These are phyloP conservation scores for Torrubiella hemipterigena DNA, from an alignment of 2,329 filamentous ascomycete species.

Conservation along the genomic window DNA sequence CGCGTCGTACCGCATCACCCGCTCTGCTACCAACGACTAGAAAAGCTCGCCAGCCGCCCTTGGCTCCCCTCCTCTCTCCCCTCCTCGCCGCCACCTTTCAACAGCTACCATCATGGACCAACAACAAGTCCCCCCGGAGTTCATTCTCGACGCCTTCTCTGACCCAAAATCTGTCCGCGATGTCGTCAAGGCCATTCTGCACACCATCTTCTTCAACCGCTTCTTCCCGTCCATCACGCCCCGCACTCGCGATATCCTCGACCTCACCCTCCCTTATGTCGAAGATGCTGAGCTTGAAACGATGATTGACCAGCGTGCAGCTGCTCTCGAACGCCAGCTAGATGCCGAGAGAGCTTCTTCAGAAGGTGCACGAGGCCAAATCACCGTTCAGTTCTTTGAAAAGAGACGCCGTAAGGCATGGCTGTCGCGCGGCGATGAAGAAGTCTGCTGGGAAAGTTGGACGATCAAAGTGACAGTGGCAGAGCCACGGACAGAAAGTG, in stretches of 20 bases:
- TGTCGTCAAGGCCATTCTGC: slow-evolving; percentile 84
- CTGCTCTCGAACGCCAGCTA: slow-evolving; percentile 68
- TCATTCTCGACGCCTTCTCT: slow-evolving; percentile 86
- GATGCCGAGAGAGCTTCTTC: slow-evolving; percentile 39
- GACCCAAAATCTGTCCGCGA: slow-evolving; percentile 84
- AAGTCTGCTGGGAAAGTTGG: slow-evolving; percentile 97
- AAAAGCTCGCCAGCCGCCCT: neutral
- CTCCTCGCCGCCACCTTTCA: neutral
- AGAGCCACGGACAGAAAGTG: slow-evolving; percentile 76
- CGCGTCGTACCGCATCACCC: too few relatives aligned
- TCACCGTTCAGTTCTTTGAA: slow-evolving; percentile 89
- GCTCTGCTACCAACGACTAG: too few relatives aligned
- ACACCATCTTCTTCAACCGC: slow-evolving; percentile 98
- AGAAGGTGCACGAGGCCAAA: slow-evolving; percentile 54
- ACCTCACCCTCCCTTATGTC: slow-evolving; percentile 80
- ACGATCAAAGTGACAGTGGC: slow-evolving; percentile 87
- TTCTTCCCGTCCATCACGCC: slow-evolving; percentile 85
- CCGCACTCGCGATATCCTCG: slow-evolving; percentile 76
- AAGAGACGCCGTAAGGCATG: slow-evolving; percentile 75
- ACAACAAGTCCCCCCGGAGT: slow-evolving; percentile 59
- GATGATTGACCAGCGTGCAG: slow-evolving; percentile 79
- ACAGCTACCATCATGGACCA: slow-evolving; percentile 36
- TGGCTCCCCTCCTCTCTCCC: neutral
- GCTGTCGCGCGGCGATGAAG: slow-evolving; percentile 73
- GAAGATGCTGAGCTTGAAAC: slow-evolving; percentile 86